Evolutionary conservation across 176 grass and related monocot species (phyloP), one percentile per base, ranked within the genome.

Genomic region (Rhynchospora tenuis): DNA sequence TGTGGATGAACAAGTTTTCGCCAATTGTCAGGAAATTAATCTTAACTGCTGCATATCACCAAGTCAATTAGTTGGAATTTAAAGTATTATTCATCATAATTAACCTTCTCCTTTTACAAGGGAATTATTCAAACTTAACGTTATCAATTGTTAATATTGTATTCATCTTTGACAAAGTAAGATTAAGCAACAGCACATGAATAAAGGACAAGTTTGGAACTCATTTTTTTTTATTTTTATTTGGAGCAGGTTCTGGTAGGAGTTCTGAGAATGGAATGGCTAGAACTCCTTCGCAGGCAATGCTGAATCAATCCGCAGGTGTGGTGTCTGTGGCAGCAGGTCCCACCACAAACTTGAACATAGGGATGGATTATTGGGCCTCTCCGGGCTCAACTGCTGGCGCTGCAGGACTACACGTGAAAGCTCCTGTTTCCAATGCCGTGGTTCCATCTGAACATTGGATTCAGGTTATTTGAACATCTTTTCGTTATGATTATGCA

Each of bases 321-420:
- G 84, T 88, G 43, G 87, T 90, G 72, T 90, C 85, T 79, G 89
- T 92, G 88, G 85, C 87, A 80, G 85, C 90, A 77, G 90, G 85
- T 78, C 90, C 90, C 45, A 80, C 90, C 50, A 94, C 94, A 78
- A 94, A 92, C 81, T 85, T 97, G 84, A 94, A 92, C 50, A 94
- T 94, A 66, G 94, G 95, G 52, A 98, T 98, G 92, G 91, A 95
- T 55, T 93, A 91, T 60, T 95, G 89, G 95, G 79, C 65, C 16
- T 84, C 88, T 81, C 79, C 89, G 84, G 91, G 78, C 31, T 85
- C 87, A 17, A 67, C 83, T 72, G 56, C 81, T 61, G 13, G 79
- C 6, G 62, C 80, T 82, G 84, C 90, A 31, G 66, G 83, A 85
- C 77, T 89, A 66, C 87, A 80, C 72, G 86, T 83, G 67, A 97